Evolutionary conservation across 495 filamentous ascomycete genomes (phyloP).

Genomic region (Xylaria palmicola): DNA sequence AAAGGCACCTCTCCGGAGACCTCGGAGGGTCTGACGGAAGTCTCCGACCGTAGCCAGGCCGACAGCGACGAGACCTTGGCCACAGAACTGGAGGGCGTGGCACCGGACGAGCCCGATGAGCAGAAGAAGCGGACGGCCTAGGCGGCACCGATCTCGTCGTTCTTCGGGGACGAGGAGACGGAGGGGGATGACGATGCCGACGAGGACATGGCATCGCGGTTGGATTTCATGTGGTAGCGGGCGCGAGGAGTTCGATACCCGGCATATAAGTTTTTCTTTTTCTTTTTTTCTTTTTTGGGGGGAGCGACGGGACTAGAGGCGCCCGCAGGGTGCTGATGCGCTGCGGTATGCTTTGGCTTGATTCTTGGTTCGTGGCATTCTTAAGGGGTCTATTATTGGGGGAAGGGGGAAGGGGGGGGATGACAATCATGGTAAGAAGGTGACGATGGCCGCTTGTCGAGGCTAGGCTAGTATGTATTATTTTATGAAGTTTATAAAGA

Average conservation of each 20-base stretch:
- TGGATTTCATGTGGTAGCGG: constrained; percentile 18
- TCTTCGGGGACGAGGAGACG: background rate
- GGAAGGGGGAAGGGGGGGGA: background rate
- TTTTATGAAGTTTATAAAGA: too few species aligned
- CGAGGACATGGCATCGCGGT: constrained; percentile 16
- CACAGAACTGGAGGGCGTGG: background rate
- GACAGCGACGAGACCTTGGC: background rate
- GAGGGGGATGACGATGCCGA: constrained; percentile 12
- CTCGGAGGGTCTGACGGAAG: background rate
- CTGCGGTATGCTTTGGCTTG: background rate
- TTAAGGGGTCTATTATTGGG: background rate
- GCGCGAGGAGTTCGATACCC: background rate
- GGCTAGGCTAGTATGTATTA: too few species aligned
- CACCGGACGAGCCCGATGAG: background rate
- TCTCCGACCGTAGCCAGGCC: background rate
- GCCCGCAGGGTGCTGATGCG: background rate
- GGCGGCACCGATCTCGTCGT: background rate
- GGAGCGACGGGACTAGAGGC: background rate
- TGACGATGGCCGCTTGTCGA: too few species aligned
- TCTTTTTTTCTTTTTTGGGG: too few species aligned
- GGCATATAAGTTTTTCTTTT: background rate
- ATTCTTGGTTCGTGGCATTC: background rate
- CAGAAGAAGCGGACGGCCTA: background rate
- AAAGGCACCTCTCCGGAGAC: background rate
- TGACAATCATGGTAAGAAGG: background rate